Evolutionary conservation across 192 early-diverging fungal genomes (phyloP).

Genomic region (Coemansia sp.): DNA sequence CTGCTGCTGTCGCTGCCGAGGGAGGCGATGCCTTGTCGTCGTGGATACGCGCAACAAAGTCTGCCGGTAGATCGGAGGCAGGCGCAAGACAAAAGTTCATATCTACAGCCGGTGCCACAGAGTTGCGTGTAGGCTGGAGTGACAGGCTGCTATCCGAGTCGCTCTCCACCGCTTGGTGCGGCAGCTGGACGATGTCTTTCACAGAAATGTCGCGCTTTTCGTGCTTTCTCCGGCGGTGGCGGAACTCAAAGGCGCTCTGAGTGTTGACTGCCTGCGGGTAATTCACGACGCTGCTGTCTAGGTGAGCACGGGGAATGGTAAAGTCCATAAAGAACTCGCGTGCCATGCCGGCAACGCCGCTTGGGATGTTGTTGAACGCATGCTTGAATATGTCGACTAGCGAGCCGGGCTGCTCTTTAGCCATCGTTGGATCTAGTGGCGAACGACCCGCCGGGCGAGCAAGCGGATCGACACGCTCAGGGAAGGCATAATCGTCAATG

Average conservation of each 20-base stretch:
- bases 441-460: slow-evolving; percentile 27
- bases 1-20: neutral
- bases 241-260: slow-evolving; percentile 12
- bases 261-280: slow-evolving; percentile 20
- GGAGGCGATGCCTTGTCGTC: neutral
- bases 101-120: neutral
- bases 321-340: slow-evolving; percentile 36
- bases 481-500: slow-evolving; percentile 50
- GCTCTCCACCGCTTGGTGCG: neutral
- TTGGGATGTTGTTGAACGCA: slow-evolving; percentile 5
- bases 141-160: neutral
- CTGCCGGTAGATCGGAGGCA: neutral
- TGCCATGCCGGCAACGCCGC: neutral
- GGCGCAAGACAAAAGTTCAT: slow-evolving; percentile 14
- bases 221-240: neutral
- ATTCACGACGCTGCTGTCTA: slow-evolving; percentile 21
- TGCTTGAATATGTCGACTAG: slow-evolving; percentile 24
- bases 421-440: slow-evolving; percentile 6
- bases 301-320: slow-evolving; percentile 26
- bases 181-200: neutral
- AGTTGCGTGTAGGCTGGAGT: neutral
- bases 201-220: neutral
- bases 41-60: slow-evolving; percentile 1
- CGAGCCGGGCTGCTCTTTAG: slow-evolving; percentile 39
- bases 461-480: slow-evolving; percentile 23